Conservation (phyloP, 768 basidiomycete genomes). For the Xanthoconium stramineum region DNA sequence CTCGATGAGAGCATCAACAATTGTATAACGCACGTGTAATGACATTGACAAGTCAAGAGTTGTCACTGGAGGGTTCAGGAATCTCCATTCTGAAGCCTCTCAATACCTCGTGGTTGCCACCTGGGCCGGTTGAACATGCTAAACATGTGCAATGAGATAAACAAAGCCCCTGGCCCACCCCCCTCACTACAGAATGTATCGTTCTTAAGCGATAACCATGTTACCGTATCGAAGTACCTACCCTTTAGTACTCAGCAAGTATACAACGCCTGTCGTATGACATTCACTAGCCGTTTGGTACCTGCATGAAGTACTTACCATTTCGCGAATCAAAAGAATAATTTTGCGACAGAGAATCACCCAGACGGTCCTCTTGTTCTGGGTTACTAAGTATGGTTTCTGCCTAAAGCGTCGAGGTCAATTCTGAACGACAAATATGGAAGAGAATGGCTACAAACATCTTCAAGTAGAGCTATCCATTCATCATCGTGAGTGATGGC, state of each 20-base stretch:
- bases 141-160: background rate
- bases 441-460: background rate
- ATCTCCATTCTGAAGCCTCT: background rate
- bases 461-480: background rate
- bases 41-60: background rate
- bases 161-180: background rate
- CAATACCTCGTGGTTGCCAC: no score
- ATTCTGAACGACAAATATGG: background rate
- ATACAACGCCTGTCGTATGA: background rate
- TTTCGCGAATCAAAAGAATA: background rate
- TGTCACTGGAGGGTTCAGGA: background rate
- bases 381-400: background rate
- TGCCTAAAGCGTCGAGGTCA: background rate
- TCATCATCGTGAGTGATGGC: background rate
- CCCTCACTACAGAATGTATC: background rate
- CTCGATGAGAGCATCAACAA: background rate
- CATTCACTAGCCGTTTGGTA: background rate
- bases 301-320: background rate
- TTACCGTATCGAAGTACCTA: background rate
- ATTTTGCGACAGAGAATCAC: background rate
- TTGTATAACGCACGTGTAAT: background rate
- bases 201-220: background rate
- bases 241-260: background rate
- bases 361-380: background rate
- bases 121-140: background rate